Base-by-base conservation (phyloP, 169 alveolate genomes). In the Plasmodium adleri region DNA sequence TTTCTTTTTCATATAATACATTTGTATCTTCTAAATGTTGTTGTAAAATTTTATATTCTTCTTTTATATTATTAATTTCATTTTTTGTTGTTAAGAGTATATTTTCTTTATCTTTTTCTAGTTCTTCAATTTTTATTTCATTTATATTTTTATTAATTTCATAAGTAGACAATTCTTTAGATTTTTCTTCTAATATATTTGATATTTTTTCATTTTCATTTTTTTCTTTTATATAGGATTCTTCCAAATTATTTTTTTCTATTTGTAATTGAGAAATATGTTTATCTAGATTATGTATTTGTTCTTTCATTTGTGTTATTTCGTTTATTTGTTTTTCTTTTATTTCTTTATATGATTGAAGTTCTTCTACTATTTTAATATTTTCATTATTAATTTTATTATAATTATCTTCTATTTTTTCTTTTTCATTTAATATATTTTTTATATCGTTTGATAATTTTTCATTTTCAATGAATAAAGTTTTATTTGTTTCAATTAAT, bases 391-490 rank as follows among this genome's bases (percentile, higher is more conserved):
- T 80, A 17, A 56, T 22, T 15, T 20, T 3, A 12, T 80, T 68
- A 49, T 24, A 66, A 10, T 17, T 56, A n/a, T 80, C 83, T 71
- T 56, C 59, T 17, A 68, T 32, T 62, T 80, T 60, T 43, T 58
- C 47, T 56, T 56, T 80, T 59, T 80, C 90, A 12, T 26, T 56
- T 68, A 67, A n/a, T 39, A 67, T 10, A 10, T 43, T 13, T n/a
- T 66, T 60, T n/a, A 45, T 54, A 59, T 80, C 83, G 43, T 28
- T 7, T 56, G 54, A 67, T 7, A 80, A 54, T 43, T 67, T 52
- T 68, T 80, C 90, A 67, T 67, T 80, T 47, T 80, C 90, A 24
- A 28, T 43, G 24, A 13, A 24, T 56, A 80, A 60, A 13, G 5
- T 49, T 13, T 67, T 52, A 8, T 80, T 71, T n/a, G 28, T 52